Conservation (phyloP, 805 yeast genomes). For the Teunomyces stri region DNA sequence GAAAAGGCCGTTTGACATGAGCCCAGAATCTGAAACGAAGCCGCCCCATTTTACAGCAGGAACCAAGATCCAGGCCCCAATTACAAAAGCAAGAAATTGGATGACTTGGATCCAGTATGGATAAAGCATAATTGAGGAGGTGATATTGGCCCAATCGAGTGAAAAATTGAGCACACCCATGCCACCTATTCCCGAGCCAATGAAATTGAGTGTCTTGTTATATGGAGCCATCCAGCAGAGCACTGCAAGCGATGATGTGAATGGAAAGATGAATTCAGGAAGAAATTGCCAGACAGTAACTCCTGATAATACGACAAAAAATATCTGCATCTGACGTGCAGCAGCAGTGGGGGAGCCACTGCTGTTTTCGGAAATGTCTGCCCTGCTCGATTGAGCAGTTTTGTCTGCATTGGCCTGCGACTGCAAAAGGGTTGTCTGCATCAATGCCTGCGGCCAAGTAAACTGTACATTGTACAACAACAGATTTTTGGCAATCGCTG, state of each 20-base stretch:
- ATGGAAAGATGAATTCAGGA: constrained; percentile 48
- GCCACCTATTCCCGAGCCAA: constrained; percentile 55
- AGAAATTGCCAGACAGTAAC: constrained; percentile 48
- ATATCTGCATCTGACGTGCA: constrained; percentile 35
- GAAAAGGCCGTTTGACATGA: constrained; percentile 48
- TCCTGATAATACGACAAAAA: constrained; percentile 30
- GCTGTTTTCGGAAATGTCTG: constrained; percentile 6
- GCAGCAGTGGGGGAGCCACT: too few relatives aligned
- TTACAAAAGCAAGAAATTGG: constrained; percentile 45
- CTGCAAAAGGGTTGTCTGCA: constrained; percentile 48
- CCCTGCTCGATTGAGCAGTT: constrained; percentile 4
- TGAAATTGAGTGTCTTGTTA: constrained; percentile 38
- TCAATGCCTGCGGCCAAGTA: constrained; percentile 48
- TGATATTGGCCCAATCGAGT: constrained; percentile 53
- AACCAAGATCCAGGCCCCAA: constrained; percentile 48
- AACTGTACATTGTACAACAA: constrained; percentile 49
- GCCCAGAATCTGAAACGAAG: constrained; percentile 31
- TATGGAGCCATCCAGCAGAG: constrained; percentile 50
- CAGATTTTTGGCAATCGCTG: constrained; percentile 46
- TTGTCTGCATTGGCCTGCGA: constrained; percentile 21
- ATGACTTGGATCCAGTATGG: constrained; percentile 54
- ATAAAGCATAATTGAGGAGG: constrained; percentile 47
- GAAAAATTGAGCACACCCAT: constrained; percentile 49
- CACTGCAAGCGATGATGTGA: constrained; percentile 48
- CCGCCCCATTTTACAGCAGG: constrained; percentile 49